Evolutionary conservation across 352 stramenopile genomes (phyloP).

Genomic region (Phytophthora nicotianae): DNA sequence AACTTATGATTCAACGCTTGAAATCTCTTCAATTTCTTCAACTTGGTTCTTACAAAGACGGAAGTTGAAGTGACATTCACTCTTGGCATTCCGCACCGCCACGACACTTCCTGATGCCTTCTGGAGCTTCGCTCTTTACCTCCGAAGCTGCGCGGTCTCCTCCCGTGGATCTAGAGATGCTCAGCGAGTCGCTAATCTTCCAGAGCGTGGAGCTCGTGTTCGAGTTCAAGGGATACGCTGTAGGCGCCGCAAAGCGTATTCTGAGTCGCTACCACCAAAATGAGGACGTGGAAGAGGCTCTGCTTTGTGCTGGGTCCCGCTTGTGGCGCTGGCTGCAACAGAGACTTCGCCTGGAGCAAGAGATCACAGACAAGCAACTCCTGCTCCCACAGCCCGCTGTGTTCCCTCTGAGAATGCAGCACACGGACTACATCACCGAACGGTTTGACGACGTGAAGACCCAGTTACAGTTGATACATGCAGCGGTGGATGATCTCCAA

Average conservation of each 20-base stretch:
- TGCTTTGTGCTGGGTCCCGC: background rate
- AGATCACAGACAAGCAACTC: constrained; percentile 8
- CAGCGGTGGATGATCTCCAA: constrained; percentile 19
- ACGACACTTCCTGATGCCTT: constrained; percentile 6
- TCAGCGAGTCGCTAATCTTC: constrained; percentile 15
- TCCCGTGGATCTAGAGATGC: constrained; percentile 27
- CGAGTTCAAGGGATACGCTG: constrained; percentile 14
- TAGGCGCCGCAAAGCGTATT: background rate
- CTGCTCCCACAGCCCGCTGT: constrained; percentile 1
- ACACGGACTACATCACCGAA: constrained; percentile 18
- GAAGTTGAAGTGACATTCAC: constrained; percentile 28
- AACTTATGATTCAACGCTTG: background rate
- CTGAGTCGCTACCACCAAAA: background rate
- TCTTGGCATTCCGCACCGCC: constrained; percentile 11
- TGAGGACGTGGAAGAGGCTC: background rate
- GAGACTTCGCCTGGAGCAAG: background rate
- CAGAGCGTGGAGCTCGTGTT: constrained; percentile 7
- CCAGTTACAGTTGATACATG: constrained; percentile 31
- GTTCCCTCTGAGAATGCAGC: constrained; percentile 4
- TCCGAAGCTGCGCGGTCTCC: background rate
- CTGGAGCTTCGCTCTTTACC: background rate
- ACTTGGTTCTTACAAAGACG: constrained; percentile 5
- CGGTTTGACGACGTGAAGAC: constrained; percentile 27
- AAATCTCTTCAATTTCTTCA: background rate
- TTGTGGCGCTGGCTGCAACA: constrained; percentile 17